Base-by-base conservation (phyloP, 208 protist species). In the Trypanosoma platydactyli region DNA sequence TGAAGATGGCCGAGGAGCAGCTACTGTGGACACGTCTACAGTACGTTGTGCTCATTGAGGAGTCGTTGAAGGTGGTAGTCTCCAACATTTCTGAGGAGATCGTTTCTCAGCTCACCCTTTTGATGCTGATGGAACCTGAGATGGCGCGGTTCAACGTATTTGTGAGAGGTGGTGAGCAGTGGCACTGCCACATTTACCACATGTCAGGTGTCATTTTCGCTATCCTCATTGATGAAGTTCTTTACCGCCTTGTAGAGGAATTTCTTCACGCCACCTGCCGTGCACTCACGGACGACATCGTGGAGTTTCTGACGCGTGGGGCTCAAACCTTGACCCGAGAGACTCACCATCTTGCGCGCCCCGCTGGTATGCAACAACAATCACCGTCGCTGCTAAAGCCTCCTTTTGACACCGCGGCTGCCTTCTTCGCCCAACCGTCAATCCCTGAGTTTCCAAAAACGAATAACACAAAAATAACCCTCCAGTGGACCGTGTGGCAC, bases 401-500 rank as follows among this genome's bases (percentile, higher is more conserved):
- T 20, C 20, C 25, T 16, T 22, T 18, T 44, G 1, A 16, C n/a
- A 30, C 12, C 38, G n/a, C 51, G 15, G 5, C 41, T 29, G 15
- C 3, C 20, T 61, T 69, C 16, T 29, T 44, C 15, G 15, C 9
- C 40, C 1, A 51, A 18, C 13, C 42, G 3, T 30, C 42, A 27
- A 24, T 38, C 33, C 9, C 33, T 9, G 33, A 30, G 5, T 27
- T 57, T 18, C 50, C 11, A 25, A 72, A 60, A 20, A 25, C 65
- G 22, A 18, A n/a, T 18, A 40, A 59, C 2, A 56, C 20, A 22
- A 65, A 67, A 30, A 56, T 64, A 41, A 67, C 68, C 18, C 59
- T 73, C 3, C 68, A 73, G 44, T 73, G 57, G 59, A 67, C 59
- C 44, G 52, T 73, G 18, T 73, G 58, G 50, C 29, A 62, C 56